Base-by-base conservation (phyloP, 73 alveolate species). In the Paramecium tetraurelia region DNA sequence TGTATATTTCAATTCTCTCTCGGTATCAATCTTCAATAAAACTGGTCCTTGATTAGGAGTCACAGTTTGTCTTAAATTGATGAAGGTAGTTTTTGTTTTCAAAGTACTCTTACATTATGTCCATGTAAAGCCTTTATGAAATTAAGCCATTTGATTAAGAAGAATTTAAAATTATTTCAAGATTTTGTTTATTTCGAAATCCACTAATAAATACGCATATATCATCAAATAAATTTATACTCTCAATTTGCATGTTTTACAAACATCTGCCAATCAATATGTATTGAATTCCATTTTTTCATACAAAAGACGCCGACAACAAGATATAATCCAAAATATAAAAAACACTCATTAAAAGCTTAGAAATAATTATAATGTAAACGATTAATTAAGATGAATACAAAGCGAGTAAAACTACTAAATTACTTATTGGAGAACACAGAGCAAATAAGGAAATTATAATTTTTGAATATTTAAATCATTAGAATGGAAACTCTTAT, bases 21-120 rank as follows among this genome's bases (percentile, higher is more conserved):
- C 97, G 69, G 94, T 92, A 46, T 94, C 97, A 69, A 94, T 93
- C 29, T 48, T 57, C 36, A 93, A 44, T 10, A 89, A 76, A 50
- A 93, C 92, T 63, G 84, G 84, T 31, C 84, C 84, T 12, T 63
- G 46, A n/a, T 63, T 63, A 31, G 84, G 48, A 33, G 84, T 63
- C 50, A 63, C 84, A 1, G 84, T 63, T 27, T 63, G 84, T 12
- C 84, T 27, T 31, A 63, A 33, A 63, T 33, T 63, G 50, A 63
- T 63, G 84, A 31, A 22, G 84, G 84, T 11, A 31, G 9, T 31
- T 63, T 63, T 63, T 14, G 84, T 63, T 33, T 63, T 63, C 50
- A 63, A 33, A 4, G 50, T 63, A 63, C 84, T 63, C 50, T 10
- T 63, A 33, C 50, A 31, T 63, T 10, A n/a, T 7, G 84, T 63